Evolutionary conservation across 2,329 filamentous ascomycete species (phyloP).

Genomic region (Stemphylium beticola): DNA sequence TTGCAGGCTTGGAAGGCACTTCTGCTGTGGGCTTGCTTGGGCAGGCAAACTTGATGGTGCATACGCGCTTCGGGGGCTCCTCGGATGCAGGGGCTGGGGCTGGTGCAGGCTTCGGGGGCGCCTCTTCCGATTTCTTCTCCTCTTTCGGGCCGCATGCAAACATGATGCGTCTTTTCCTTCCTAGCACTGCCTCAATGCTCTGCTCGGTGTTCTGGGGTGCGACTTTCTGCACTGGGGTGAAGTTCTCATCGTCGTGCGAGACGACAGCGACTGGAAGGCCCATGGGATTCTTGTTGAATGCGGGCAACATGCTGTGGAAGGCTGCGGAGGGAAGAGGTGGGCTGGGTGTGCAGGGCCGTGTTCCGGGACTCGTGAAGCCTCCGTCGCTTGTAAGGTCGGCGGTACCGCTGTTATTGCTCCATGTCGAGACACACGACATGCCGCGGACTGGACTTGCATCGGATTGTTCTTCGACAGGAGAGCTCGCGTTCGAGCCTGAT

Average conservation of each 20-base stretch:
- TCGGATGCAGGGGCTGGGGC: constrained; percentile 16
- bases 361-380: constrained; percentile 80
- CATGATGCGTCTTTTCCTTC: constrained; percentile 87
- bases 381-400: constrained; percentile 95
- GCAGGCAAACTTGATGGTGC: constrained; percentile 77
- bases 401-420: constrained; percentile 81
- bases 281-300: constrained; percentile 49
- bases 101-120: constrained; percentile 26
- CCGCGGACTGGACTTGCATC: constrained; percentile 49
- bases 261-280: constrained; percentile 47
- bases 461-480: constrained; percentile 51
- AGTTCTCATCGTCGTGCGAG: constrained; percentile 45
- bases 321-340: constrained; percentile 73
- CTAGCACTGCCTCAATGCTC: constrained; percentile 66
- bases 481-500: constrained; percentile 52
- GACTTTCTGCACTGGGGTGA: constrained; percentile 33
- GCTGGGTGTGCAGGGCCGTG: constrained; percentile 85
- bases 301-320: constrained; percentile 44
- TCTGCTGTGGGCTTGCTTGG: constrained; percentile 58
- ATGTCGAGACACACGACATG: constrained; percentile 67
- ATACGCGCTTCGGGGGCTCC: constrained; percentile 60
- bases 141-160: constrained; percentile 76
- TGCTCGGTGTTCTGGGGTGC: constrained; percentile 56
- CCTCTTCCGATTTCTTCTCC: constrained; percentile 48
- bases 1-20: constrained; percentile 41